Percentiles rank a stretch among this genome's conserved stretches.
These are phyloP conservation scores for Tulasnella sp. DNA, from an alignment of 768 basidiomycete genomes.

Conservation along the genomic window DNA sequence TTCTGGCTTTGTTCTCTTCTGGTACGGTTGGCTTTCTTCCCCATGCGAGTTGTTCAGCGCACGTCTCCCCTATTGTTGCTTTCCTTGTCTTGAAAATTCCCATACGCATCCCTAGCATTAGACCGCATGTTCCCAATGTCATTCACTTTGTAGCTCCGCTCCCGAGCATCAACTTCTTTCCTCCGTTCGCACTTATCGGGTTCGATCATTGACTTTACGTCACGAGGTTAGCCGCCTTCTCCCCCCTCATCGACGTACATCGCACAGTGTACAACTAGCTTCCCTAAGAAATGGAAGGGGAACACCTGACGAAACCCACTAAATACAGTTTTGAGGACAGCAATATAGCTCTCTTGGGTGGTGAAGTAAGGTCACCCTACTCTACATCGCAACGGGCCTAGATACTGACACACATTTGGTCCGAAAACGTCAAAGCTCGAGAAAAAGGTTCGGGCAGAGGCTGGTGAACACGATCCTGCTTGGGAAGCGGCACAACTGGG, in stretches of 20 bases:
- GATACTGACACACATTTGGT: neutral
- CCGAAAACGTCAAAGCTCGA: slow-evolving; percentile 44
- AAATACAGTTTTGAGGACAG: slow-evolving; percentile 58
- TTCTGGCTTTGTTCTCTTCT: slow-evolving; percentile 8
- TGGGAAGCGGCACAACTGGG: slow-evolving; percentile 48
- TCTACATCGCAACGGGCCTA: neutral
- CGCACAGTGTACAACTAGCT: neutral
- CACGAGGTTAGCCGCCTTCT: slow-evolving; percentile 4
- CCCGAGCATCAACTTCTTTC: neutral
- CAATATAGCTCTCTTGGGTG: slow-evolving; percentile 59
- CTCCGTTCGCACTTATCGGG: slow-evolving; percentile 7
- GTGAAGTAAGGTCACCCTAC: slow-evolving; percentile 45
- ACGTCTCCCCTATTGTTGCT: neutral
- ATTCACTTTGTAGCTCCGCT: slow-evolving; percentile 11
- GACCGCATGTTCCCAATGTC: slow-evolving; percentile 9
- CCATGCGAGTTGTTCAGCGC: neutral
- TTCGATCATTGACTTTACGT: neutral
- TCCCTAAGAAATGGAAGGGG: slow-evolving; percentile 22
- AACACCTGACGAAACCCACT: slow-evolving; percentile 47
- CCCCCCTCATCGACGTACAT: slow-evolving; percentile 8
- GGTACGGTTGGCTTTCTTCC: slow-evolving; percentile 1
- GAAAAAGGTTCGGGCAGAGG: slow-evolving; percentile 51
- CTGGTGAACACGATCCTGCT: slow-evolving; percentile 49
- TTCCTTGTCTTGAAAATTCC: slow-evolving; percentile 5
- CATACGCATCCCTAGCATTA: slow-evolving; percentile 10